These are phyloP conservation scores for Trypethelium eluteriae DNA, from an alignment of 495 filamentous ascomycete species.

Conservation along the genomic window DNA sequence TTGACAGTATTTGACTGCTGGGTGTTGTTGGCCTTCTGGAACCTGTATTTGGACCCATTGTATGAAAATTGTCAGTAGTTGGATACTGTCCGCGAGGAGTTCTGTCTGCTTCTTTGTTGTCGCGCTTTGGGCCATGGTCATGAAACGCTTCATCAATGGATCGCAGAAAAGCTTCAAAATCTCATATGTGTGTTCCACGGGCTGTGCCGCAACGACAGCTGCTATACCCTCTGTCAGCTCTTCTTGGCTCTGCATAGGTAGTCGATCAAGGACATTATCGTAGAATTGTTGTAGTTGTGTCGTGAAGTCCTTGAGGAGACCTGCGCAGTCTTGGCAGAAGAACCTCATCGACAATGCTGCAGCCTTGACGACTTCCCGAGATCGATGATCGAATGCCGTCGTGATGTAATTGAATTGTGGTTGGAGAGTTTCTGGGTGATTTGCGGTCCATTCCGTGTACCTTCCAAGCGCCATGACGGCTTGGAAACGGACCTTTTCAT, in stretches of 20 bases:
- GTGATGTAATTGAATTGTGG: conserved; percentile 92
- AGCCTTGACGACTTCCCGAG: conserved; percentile 80
- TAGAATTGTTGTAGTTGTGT: conserved; percentile 84
- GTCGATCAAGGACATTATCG: conserved; percentile 71
- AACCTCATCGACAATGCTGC: conserved; percentile 93
- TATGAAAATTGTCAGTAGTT: conserved; percentile 83
- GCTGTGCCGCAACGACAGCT: conserved; percentile 79
- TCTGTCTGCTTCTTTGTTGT: conserved; percentile 71
- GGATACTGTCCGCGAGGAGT: conserved; percentile 83
- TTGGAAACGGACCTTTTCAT: conserved; percentile 93
- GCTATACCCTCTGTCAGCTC: conserved; percentile 94
- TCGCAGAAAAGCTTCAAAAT: conserved; percentile 90
- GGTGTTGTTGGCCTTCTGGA: conserved; percentile 63
- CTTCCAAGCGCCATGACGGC: conserved; percentile 93
- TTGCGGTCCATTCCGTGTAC: conserved; percentile 96
- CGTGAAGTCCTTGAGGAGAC: conserved; percentile 71
- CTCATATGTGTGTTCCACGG: conserved; percentile 66
- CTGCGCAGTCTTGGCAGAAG: conserved; percentile 88
- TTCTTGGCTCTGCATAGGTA: conserved; percentile 80
- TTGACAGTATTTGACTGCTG: conserved; percentile 91
- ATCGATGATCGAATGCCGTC: conserved; percentile 74
- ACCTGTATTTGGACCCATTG: conserved; percentile 74
- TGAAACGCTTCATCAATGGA: conserved; percentile 77
- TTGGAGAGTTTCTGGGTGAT: conserved; percentile 85
- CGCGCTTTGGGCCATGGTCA: conserved; percentile 78